Percentiles rank a stretch among this genome's conserved stretches.
These are phyloP conservation scores for Chaetoceros tenuissimus DNA, from an alignment of 108 stramenopile genomes.

Conservation along the genomic window DNA sequence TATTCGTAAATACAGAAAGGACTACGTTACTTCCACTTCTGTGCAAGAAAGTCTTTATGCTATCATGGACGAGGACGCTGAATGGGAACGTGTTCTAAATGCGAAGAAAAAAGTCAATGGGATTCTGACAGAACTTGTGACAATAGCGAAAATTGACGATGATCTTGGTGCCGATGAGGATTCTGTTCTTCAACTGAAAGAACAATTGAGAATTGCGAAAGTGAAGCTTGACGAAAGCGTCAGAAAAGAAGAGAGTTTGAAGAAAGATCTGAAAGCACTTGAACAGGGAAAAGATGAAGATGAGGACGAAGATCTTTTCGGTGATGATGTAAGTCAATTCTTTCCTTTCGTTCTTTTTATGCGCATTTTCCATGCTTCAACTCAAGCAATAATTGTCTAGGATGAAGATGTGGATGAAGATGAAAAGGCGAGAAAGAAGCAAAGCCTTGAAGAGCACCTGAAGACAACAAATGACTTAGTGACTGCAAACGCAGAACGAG, in stretches of 20 bases:
- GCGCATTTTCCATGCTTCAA: neutral
- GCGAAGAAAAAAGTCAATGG: constrained; percentile 58
- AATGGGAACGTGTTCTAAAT: constrained; percentile 64
- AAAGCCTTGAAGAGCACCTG: constrained; percentile 39
- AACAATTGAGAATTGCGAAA: constrained; percentile 36
- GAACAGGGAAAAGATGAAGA: constrained; percentile 43
- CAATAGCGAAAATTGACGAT: constrained; percentile 21
- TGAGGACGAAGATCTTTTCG: constrained; percentile 58
- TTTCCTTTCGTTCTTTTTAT: too few species aligned
- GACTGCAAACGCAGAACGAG: constrained; percentile 52
- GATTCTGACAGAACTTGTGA: constrained; percentile 24
- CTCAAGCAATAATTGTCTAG: neutral
- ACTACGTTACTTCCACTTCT: constrained; percentile 57
- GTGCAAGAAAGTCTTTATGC: constrained; percentile 65
- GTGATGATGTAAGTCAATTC: constrained; percentile 27
- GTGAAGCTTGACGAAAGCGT: constrained; percentile 48
- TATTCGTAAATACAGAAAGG: constrained; percentile 68
- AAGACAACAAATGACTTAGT: constrained; percentile 45
- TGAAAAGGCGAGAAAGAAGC: constrained; percentile 42
- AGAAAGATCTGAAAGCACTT: constrained; percentile 48
- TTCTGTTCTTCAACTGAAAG: constrained; percentile 32
- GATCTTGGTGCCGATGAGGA: constrained; percentile 23
- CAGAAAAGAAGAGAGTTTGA: constrained; percentile 41
- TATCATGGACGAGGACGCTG: constrained; percentile 76
- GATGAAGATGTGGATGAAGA: constrained; percentile 15